Evolutionary conservation across 208 protist genomes (phyloP), one percentile per base, ranked within the genome.

Genomic region (Leishmania major): DNA sequence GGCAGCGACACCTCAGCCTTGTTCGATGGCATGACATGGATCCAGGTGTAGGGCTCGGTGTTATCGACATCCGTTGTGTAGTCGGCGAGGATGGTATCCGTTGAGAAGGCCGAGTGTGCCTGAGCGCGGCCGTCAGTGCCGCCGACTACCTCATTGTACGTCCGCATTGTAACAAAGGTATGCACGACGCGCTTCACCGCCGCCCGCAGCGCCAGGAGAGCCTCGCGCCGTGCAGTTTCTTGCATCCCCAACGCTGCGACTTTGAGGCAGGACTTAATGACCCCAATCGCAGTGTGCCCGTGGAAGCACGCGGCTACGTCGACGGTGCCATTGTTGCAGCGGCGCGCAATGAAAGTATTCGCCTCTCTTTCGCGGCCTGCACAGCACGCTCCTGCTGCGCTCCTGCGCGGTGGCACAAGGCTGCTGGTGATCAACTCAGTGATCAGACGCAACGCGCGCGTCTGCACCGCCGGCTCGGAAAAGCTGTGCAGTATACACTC

Each of bases 21-120:
- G 11, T 59, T 60, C 15, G 77, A 70, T 4, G 76, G 77, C 59
- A 84, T 51, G 43, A 95, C 78, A 13, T 85, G 72, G 67, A 96
- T 91, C 51, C 67, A 57, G 10, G 85, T 89, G 71, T 87, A 92
- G 3, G 86, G 84, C 25, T 91, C 87, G 81, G 90, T 87, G 71
- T 86, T 84, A 72, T 93, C 90, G 4, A 96, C 91, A 75, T 96
- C 91, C 11, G 88, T 69, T 11, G 84, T 87, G 78, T 93, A 96
- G 83, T 95, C 87, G 28, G 87, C 78, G 43, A 96, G 81, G 15
- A 89, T 47, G 19, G 93, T 94, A 49, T 78, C 83, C 45, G 93
- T 92, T 3, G 88, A 74, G 78, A 96, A 96, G 67, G 53, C 60
- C 25, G 80, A 43, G 40, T 83, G 77, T 37, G 79, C 53, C 55